A percentile compares a stretch with the other conserved stretches of the same genome.
These are phyloP conservation scores for Irpex sp. DNA, from an alignment of 1,284 basidiomycete genomes.

Conservation along the genomic window DNA sequence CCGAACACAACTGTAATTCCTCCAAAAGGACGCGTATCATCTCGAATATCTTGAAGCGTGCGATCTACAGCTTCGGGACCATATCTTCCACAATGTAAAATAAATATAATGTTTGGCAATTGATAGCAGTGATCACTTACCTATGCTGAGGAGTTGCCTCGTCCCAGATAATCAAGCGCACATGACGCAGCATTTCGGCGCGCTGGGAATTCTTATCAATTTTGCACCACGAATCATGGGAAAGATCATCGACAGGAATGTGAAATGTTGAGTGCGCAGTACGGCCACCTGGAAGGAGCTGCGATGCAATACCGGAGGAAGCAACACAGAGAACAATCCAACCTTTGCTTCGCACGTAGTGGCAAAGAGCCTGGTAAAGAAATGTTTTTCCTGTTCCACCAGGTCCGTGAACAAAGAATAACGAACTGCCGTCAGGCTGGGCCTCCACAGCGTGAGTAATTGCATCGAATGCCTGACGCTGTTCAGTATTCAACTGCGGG, in stretches of 20 bases:
- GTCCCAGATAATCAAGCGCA: slow-evolving; percentile 23
- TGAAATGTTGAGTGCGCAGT: background rate
- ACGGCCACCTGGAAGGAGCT: background rate
- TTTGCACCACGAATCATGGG: background rate
- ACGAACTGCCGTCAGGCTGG: background rate
- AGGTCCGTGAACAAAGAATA: background rate
- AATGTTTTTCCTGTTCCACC: background rate
- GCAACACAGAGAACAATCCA: background rate
- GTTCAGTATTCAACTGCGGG: background rate
- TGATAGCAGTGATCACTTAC: no score
- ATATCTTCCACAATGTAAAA: slow-evolving; percentile 28
- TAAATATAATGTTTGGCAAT: background rate
- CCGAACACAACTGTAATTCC: slow-evolving; percentile 31
- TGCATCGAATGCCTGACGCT: background rate
- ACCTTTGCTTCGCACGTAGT: background rate
- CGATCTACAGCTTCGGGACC: slow-evolving; percentile 29
- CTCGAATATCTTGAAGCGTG: slow-evolving; percentile 25
- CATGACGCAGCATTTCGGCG: slow-evolving; percentile 20
- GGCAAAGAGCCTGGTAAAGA: background rate
- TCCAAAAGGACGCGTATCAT: slow-evolving; percentile 30
- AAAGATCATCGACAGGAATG: background rate
- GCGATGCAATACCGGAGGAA: background rate
- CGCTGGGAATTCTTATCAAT: background rate
- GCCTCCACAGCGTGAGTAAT: background rate
- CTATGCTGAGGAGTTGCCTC: slow-evolving; percentile 28